Conservation (phyloP, 179 eudicot species). For the Silene vulgaris region DNA sequence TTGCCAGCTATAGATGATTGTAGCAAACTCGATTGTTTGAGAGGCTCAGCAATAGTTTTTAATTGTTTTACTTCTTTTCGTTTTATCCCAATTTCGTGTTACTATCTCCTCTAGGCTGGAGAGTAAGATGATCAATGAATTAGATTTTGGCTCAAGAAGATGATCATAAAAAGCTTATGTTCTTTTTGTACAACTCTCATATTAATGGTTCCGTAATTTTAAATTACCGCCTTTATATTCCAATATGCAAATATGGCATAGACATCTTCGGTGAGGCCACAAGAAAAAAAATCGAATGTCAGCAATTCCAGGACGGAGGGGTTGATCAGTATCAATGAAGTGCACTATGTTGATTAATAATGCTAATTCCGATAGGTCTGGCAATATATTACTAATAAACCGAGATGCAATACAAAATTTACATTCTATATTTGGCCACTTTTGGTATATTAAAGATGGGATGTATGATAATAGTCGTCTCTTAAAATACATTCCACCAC, state of each 20-base stretch:
- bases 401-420: not conserved
- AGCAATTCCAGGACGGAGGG: no score
- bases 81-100: not conserved
- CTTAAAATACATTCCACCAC: not conserved
- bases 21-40: not conserved
- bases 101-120: not conserved
- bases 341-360: no score
- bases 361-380: no score
- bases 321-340: no score
- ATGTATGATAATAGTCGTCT: not conserved
- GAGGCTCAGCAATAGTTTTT: constrained; percentile 5
- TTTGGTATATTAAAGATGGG: not conserved
- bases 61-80: not conserved
- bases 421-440: not conserved
- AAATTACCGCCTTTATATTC: not conserved
- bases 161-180: not conserved
- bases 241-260: no score
- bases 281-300: no score
- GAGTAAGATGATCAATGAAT: not conserved
- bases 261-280: no score
- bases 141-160: not conserved
- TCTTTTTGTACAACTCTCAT: not conserved
- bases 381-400: no score
- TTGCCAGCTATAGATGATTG: not conserved
- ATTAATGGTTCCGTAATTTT: not conserved